Evolutionary conservation across 2,329 filamentous ascomycete species (phyloP).

Genomic region (Emergomyces pasteurianus): DNA sequence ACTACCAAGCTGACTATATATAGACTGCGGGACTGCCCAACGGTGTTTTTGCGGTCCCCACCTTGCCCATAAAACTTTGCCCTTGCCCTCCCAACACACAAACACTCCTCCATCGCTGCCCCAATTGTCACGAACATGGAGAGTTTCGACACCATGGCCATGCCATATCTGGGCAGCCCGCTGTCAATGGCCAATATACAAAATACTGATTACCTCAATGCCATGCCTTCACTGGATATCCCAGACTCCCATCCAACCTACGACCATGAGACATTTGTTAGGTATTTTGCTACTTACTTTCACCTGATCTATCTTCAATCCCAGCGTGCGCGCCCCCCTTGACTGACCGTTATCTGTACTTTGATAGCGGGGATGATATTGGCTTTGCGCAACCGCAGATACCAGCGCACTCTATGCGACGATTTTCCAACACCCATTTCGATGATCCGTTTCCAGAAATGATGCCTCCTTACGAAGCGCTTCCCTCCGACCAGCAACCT

Average conservation of each 20-base stretch:
- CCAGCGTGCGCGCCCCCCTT: slow-evolving; percentile 8
- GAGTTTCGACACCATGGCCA: slow-evolving; percentile 48
- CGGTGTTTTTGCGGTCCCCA: neutral
- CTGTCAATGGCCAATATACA: slow-evolving; percentile 44
- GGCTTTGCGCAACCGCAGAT: slow-evolving; percentile 35
- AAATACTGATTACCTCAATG: slow-evolving; percentile 35
- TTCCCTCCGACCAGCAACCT: slow-evolving; percentile 31
- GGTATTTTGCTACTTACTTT: slow-evolving; percentile 32
- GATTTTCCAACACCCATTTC: slow-evolving; percentile 35
- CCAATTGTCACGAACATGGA: slow-evolving; percentile 37
- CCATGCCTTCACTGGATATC: slow-evolving; percentile 42
- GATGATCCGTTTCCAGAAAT: slow-evolving; percentile 40
- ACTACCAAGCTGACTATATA: neutral
- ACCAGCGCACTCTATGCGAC: slow-evolving; percentile 32
- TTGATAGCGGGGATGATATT: slow-evolving; percentile 40
- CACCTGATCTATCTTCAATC: slow-evolving; percentile 8
- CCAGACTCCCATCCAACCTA: slow-evolving; percentile 49
- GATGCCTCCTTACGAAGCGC: slow-evolving; percentile 31
- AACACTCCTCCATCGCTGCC: too few species aligned
- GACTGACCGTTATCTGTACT: neutral
- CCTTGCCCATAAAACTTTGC: neutral
- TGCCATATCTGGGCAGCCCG: slow-evolving; percentile 50
- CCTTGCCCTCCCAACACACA: too few species aligned
- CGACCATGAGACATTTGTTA: slow-evolving; percentile 48
- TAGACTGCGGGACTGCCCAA: neutral